phyloP scores from a whole-genome alignment of 305 asterid species.

The Ruellia speciosa region DNA sequence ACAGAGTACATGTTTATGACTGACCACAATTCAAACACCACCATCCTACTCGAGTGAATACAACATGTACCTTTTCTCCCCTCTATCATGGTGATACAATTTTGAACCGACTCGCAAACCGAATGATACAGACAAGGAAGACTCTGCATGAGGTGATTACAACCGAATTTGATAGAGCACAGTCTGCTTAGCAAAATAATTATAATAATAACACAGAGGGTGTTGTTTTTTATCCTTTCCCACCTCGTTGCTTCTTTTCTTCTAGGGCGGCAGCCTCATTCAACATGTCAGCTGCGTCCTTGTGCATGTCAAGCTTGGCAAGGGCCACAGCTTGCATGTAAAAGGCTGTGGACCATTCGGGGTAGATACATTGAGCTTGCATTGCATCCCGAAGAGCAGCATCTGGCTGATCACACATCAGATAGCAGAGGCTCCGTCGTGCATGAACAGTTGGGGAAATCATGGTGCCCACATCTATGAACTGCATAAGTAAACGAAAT shows the following conservation, averaged over 20 bases:
- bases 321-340: slow-evolving; percentile 97
- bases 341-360: slow-evolving; percentile 90
- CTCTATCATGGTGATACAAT: slow-evolving; percentile 33
- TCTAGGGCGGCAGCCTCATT: slow-evolving; percentile 79
- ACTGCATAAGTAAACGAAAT: slow-evolving; percentile 32
- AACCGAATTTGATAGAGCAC: slow-evolving; percentile 20
- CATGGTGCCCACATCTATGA: slow-evolving; percentile 88
- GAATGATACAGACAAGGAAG: slow-evolving; percentile 17
- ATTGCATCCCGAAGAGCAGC: slow-evolving; percentile 89
- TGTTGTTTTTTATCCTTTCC: slow-evolving; percentile 26
- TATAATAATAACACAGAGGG: too few species aligned
- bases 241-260: slow-evolving; percentile 69
- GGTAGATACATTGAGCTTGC: slow-evolving; percentile 85
- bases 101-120: slow-evolving; percentile 29
- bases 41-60: too few species aligned
- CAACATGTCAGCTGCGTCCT: slow-evolving; percentile 90
- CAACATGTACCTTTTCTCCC: slow-evolving; percentile 1
- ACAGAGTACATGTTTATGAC: too few species aligned
- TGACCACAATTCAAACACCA: too few species aligned
- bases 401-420: slow-evolving; percentile 85
- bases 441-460: slow-evolving; percentile 79
- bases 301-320: slow-evolving; percentile 86
- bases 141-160: slow-evolving; percentile 22
- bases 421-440: slow-evolving; percentile 71
- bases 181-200: slow-evolving; percentile 15